Conservation (phyloP, 768 basidiomycete genomes). For the Steccherinum ochraceum region DNA sequence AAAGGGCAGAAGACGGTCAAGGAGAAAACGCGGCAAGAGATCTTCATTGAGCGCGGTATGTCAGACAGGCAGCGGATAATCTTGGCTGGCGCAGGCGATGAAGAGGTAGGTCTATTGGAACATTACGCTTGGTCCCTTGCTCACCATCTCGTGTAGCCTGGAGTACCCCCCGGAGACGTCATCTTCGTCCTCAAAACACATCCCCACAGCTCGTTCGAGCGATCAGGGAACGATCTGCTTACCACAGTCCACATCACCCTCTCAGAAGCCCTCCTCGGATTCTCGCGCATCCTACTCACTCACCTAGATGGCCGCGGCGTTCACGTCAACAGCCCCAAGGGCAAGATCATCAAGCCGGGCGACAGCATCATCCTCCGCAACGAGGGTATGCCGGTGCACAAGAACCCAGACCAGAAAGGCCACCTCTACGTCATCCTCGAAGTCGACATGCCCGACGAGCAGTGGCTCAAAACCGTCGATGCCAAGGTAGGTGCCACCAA, state of each 20-base stretch:
- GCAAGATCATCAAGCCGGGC: slow-evolving; percentile 69
- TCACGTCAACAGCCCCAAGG: slow-evolving; percentile 64
- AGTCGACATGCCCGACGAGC: slow-evolving; percentile 80
- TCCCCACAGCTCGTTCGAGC: slow-evolving; percentile 77
- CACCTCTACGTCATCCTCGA: slow-evolving; percentile 79
- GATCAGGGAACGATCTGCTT: slow-evolving; percentile 75
- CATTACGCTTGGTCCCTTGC: neutral
- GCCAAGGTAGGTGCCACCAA: slow-evolving; percentile 34
- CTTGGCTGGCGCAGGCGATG: slow-evolving; percentile 87
- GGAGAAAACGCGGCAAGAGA: slow-evolving; percentile 86
- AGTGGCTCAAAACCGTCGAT: slow-evolving; percentile 71
- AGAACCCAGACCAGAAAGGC: slow-evolving; percentile 60
- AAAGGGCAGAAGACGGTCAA: slow-evolving; percentile 79
- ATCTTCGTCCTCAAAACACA: slow-evolving; percentile 69
- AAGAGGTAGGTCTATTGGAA: slow-evolving; percentile 50
- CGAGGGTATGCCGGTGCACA: slow-evolving; percentile 87
- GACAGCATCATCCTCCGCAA: slow-evolving; percentile 70
- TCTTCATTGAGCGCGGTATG: slow-evolving; percentile 85
- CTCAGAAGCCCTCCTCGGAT: slow-evolving; percentile 93
- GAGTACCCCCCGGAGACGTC: slow-evolving; percentile 83
- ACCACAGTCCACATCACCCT: slow-evolving; percentile 81
- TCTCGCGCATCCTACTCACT: slow-evolving; percentile 82
- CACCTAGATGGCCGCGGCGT: slow-evolving; percentile 95
- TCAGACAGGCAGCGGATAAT: slow-evolving; percentile 78
- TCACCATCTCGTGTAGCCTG: slow-evolving; percentile 49